A percentile compares a stretch with the other conserved stretches of the same genome.
These are phyloP conservation scores for Trichaptum fuscoviolaceum DNA, from an alignment of 768 basidiomycete genomes.

Conservation along the genomic window DNA sequence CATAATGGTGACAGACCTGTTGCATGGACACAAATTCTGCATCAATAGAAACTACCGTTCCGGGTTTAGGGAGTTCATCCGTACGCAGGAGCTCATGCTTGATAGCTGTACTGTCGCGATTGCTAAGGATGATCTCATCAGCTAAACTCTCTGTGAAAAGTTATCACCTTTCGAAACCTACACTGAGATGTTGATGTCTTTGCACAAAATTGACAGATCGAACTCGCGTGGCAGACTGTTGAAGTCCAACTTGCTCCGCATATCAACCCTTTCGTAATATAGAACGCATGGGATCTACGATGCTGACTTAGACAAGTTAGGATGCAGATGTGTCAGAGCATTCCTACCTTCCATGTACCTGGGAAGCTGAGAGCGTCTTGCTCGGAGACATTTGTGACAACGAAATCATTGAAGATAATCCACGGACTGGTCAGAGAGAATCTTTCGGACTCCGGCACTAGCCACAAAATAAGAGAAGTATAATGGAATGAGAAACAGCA, in stretches of 20 bases:
- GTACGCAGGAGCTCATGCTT: slow-evolving; percentile 70
- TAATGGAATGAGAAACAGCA: not conserved
- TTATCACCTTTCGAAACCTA: slow-evolving; percentile 29
- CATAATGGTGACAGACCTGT: slow-evolving; percentile 43
- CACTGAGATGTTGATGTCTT: slow-evolving; percentile 87
- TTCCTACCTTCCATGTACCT: slow-evolving; percentile 82
- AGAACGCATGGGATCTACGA: slow-evolving; percentile 78
- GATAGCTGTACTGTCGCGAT: slow-evolving; percentile 66
- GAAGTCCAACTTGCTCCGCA: slow-evolving; percentile 54
- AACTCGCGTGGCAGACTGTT: slow-evolving; percentile 55
- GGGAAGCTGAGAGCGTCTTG: slow-evolving; percentile 85
- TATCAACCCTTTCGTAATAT: slow-evolving; percentile 78
- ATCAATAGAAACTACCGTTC: slow-evolving; percentile 90
- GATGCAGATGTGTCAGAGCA: not conserved
- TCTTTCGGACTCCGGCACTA: slow-evolving; percentile 68
- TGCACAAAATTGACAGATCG: slow-evolving; percentile 70
- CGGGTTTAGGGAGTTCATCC: slow-evolving; percentile 79
- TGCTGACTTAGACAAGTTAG: slow-evolving; percentile 5
- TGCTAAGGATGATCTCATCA: slow-evolving; percentile 36
- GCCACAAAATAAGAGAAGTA: slow-evolving; percentile 1
- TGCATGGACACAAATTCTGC: slow-evolving; percentile 98
- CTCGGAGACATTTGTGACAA: slow-evolving; percentile 78
- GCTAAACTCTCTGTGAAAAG: not conserved
- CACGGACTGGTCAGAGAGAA: slow-evolving; percentile 52
- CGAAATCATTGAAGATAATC: slow-evolving; percentile 97